These are phyloP conservation scores for Leccinum huronense DNA, from an alignment of 1,284 basidiomycete genomes.

Conservation along the genomic window DNA sequence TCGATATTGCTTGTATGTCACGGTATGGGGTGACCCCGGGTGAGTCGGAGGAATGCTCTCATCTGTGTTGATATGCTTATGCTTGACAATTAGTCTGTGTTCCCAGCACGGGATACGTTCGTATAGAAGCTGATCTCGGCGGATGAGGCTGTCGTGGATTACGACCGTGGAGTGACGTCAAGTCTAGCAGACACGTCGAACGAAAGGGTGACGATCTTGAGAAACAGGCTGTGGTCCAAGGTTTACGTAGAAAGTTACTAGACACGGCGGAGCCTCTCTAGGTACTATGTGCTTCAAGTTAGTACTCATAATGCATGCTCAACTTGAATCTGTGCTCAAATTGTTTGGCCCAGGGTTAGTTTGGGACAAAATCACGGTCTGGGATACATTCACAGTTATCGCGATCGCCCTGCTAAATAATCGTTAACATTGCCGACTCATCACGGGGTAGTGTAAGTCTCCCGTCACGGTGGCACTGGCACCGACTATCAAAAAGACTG, in stretches of 20 bases:
- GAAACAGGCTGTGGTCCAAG: constrained; percentile 4
- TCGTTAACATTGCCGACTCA: too few relatives aligned
- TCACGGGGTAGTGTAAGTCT: too few relatives aligned
- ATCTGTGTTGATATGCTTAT: constrained; percentile 20
- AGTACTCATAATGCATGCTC: too few relatives aligned
- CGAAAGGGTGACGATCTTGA: constrained; percentile 9
- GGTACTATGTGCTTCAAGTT: too few relatives aligned
- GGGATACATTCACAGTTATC: too few relatives aligned
- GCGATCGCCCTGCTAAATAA: too few relatives aligned
- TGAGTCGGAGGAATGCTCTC: constrained; percentile 35
- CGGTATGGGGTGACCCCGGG: constrained; percentile 45
- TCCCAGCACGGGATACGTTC: constrained; percentile 61
- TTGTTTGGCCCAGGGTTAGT: too few relatives aligned
- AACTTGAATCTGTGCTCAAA: too few relatives aligned
- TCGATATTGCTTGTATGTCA: constrained; percentile 63
- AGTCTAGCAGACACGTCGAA: background rate
- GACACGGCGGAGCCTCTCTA: background rate
- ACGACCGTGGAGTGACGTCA: constrained; percentile 4
- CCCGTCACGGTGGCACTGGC: too few relatives aligned
- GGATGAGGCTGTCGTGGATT: constrained; percentile 18
- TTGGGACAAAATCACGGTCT: too few relatives aligned
- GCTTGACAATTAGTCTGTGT: constrained; percentile 45
- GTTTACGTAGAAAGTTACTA: background rate
- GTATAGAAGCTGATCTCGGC: constrained; percentile 45
- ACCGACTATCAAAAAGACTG: too few relatives aligned